Conservation (phyloP, 2,329 filamentous ascomycete species). For the Trichoderma simmonsii region DNA sequence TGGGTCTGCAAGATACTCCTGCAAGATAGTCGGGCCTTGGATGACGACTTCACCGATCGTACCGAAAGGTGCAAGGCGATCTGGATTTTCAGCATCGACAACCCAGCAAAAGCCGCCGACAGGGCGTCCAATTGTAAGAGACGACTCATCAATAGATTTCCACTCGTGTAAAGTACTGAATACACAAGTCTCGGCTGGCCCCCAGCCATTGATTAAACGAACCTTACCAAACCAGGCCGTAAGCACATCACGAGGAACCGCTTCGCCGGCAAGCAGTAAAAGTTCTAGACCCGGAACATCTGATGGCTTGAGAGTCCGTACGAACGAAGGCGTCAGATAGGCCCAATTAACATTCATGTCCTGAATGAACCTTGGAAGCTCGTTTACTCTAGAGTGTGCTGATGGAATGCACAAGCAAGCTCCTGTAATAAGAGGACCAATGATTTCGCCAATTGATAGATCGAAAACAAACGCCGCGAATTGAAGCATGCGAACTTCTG, state of each 20-base stretch:
- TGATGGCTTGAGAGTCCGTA: background rate
- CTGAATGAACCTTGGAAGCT: constrained; percentile 6
- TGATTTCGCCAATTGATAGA: constrained; percentile 16
- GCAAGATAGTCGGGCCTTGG: constrained; percentile 44
- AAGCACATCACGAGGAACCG: background rate
- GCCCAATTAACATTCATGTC: background rate
- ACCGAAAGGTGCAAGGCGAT: constrained; percentile 25
- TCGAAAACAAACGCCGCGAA: constrained; percentile 23
- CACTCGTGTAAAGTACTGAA: constrained; percentile 2
- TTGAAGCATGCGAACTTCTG: constrained; percentile 10
- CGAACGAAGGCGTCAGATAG: constrained; percentile 5
- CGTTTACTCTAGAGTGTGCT: constrained; percentile 7
- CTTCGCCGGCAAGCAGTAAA: constrained; percentile 12
- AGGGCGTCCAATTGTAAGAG: constrained; percentile 11
- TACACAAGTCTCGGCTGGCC: constrained; percentile 41
- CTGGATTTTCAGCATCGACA: constrained; percentile 22
- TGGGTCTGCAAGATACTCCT: constrained; percentile 47
- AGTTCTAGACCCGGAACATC: constrained; percentile 3
- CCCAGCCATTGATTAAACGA: constrained; percentile 39
- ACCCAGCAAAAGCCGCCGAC: constrained; percentile 23
- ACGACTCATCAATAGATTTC: background rate
- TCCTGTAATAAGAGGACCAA: constrained; percentile 11
- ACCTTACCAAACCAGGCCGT: constrained; percentile 25
- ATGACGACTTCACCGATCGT: constrained; percentile 33
- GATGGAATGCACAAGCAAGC: constrained; percentile 25